Evolutionary conservation across 441 rosid genomes (phyloP).

Genomic region (Brassica balearica): DNA sequence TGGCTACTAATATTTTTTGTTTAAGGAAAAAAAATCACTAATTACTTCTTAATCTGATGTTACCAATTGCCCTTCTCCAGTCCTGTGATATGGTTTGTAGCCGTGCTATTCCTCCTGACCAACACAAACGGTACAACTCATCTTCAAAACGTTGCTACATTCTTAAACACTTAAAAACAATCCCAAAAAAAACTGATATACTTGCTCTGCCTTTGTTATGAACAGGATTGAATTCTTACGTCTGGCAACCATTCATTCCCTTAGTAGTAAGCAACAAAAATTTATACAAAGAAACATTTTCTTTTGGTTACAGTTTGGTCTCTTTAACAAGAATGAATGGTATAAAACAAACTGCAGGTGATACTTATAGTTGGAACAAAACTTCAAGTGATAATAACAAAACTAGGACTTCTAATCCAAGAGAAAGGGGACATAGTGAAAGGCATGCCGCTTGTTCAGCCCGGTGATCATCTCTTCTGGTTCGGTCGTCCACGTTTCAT

Average conservation of each 20-base stretch:
- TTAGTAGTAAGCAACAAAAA: conserved; percentile 45
- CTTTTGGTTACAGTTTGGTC: not conserved
- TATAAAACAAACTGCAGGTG: conserved; percentile 48
- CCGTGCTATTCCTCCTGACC: conserved; percentile 59
- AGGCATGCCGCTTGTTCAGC: conserved; percentile 70
- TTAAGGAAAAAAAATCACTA: no score
- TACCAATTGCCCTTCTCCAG: conserved; percentile 29
- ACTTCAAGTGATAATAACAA: conserved; percentile 70
- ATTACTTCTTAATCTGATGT: no score
- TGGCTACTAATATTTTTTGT: no score
- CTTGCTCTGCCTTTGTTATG: conserved; percentile 2
- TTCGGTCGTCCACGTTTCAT: conserved; percentile 63
- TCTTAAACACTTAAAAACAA: not conserved
- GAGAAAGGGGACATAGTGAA: conserved; percentile 63
- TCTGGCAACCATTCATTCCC: conserved; percentile 74
- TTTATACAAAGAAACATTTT: not conserved
- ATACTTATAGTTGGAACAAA: conserved; percentile 68
- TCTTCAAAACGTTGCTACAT: not conserved
- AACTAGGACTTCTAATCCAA: conserved; percentile 58
- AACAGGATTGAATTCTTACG: conserved; percentile 61
- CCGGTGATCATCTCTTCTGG: conserved; percentile 72
- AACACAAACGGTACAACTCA: conserved; percentile 56
- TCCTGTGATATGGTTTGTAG: conserved; percentile 69
- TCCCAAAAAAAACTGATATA: conserved; percentile 12
- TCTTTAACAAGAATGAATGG: conserved; percentile 9